A percentile compares a stretch with the other conserved stretches of the same genome.
These are phyloP conservation scores for Fusarium sp. DNA, from an alignment of 2,329 filamentous ascomycete genomes.

Conservation along the genomic window DNA sequence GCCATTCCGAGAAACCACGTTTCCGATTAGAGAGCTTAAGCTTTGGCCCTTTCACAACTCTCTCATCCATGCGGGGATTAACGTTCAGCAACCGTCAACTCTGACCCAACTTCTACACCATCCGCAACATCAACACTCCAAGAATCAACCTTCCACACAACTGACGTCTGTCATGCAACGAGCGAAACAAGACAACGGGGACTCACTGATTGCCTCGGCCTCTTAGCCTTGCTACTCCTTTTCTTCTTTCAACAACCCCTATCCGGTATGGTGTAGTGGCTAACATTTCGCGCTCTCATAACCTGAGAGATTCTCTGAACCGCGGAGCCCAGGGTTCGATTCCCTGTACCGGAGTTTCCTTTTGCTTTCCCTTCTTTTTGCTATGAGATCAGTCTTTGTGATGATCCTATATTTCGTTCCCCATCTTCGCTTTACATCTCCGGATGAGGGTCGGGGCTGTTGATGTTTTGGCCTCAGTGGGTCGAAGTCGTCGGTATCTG, in stretches of 20 bases:
- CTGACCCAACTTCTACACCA: background rate
- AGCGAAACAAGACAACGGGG: background rate
- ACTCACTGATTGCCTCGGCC: background rate
- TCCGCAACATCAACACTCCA: background rate
- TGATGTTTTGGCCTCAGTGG: background rate
- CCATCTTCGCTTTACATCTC: background rate
- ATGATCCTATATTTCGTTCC: background rate
- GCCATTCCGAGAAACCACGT: background rate
- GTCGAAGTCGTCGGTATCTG: background rate
- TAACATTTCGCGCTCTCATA: constrained; percentile 52
- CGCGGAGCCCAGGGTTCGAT: constrained; percentile 11
- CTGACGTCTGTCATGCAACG: background rate
- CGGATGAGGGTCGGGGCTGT: too few species aligned
- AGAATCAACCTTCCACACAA: too few species aligned
- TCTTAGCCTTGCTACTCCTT: background rate
- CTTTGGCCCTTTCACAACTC: background rate
- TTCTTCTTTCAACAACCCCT: background rate
- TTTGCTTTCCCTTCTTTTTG: background rate
- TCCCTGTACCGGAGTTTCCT: constrained; percentile 3
- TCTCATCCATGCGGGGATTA: background rate
- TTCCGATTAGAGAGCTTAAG: background rate
- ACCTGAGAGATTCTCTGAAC: constrained; percentile 1
- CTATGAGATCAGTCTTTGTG: background rate
- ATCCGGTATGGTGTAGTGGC: constrained; percentile 53
- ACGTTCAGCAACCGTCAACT: background rate